Base-by-base conservation (phyloP, 345 rosid species). In the Citropsis articulata region DNA sequence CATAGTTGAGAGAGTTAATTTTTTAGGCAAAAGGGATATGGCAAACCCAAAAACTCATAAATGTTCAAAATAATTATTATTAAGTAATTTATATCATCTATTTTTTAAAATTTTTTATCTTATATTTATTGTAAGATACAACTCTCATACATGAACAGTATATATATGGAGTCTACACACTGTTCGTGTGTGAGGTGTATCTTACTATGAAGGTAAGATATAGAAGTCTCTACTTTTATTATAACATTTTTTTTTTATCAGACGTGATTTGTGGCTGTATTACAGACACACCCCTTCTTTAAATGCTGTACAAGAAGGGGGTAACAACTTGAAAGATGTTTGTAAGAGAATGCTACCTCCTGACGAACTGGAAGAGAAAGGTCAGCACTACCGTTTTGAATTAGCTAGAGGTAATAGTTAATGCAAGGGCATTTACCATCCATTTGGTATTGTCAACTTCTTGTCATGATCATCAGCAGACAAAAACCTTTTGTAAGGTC, bases 401-500 rank as follows among this genome's bases (percentile, higher is more conserved):
- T 45, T 13, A 35, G 35, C 45, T 61, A 48, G 36, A 66, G 66
- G 55, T 18, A 14, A 42, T 40, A 50, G 60, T 78, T 24, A 75
- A 77, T 73, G 79, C 56, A 48, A 62, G 36, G 69, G 30, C 61
- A 78, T 76, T 83, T 69, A 83, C 24, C 30, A n/a, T 48, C 55
- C 81, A 78, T 81, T 82, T 79, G 79, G 75, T 73, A 69, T 68
- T 55, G 75, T 82, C 81, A 38, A 68, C 27, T 30, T 79, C 72
- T 79, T 68, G 77, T 65, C 80, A 48, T 57, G 67, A 68, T 33
- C 38, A 71, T 33, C 38, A 42, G 9, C 38, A 69, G 9, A 38
- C 10, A 38, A 40, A 40, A 82, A 21, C 75, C 79, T 77, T 72
- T 78, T 66, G 71, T 64, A 27, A 31, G 25, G 38, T 14, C 36